Evolutionary conservation across 2,329 filamentous ascomycete genomes (phyloP).

Genomic region (Neoscytalidium dimidiatum): DNA sequence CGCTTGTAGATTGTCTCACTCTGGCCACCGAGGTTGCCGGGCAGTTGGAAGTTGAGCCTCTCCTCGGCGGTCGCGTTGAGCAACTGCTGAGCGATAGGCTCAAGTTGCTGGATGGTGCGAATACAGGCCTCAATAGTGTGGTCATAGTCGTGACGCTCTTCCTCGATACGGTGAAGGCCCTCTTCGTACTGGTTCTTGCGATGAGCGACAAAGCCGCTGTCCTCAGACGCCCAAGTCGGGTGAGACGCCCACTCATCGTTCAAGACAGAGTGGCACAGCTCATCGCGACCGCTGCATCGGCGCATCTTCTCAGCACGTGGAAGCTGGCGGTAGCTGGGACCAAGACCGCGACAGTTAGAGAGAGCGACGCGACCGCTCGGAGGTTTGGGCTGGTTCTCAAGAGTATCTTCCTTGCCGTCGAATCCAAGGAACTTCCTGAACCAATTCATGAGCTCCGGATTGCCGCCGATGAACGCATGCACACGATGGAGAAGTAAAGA

Average conservation of each 20-base stretch:
- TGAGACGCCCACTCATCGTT: conserved; percentile 99
- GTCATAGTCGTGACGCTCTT: conserved; percentile 97
- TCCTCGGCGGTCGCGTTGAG: conserved; percentile 74
- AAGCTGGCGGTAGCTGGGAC: conserved; percentile 90
- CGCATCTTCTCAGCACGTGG: conserved; percentile 90
- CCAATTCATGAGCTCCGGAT: conserved; percentile 83
- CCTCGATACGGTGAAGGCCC: conserved; percentile 91
- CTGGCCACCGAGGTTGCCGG: conserved; percentile 81
- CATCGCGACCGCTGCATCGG: conserved; percentile 89
- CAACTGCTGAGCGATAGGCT: conserved; percentile 91
- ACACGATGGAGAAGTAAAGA: conserved; percentile 81
- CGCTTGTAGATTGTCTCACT: conserved; percentile 97
- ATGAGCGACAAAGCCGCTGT: conserved; percentile 96
- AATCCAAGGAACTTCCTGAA: conserved; percentile 84
- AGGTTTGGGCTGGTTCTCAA: conserved; percentile 76
- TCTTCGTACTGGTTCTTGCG: conserved; percentile 96
- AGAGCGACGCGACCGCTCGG: conserved; percentile 81
- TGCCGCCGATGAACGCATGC: conserved; percentile 81
- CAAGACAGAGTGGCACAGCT: conserved; percentile 87
- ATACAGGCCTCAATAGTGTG: conserved; percentile 96
- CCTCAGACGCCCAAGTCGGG: conserved; percentile 97
- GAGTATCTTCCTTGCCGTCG: conserved; percentile 59
- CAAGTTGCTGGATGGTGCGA: conserved; percentile 92
- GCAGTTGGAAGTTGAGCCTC: conserved; percentile 74
- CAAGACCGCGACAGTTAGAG: conserved; percentile 92